Evolutionary conservation across 129 eudicot genomes (phyloP).

Genomic region (Erigeron canadensis): DNA sequence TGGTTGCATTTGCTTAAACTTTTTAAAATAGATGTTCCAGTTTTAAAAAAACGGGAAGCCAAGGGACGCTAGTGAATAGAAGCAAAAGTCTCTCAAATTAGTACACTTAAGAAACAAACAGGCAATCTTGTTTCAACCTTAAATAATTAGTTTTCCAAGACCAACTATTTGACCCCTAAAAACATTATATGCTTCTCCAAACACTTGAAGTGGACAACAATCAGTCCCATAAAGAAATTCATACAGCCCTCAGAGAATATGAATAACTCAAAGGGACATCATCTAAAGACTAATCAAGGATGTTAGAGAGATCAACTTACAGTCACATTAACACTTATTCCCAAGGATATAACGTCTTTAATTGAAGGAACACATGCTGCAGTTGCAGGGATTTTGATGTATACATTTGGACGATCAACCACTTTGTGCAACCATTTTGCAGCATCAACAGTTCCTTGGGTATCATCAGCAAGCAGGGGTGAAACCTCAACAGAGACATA

Average conservation of each 20-base stretch:
- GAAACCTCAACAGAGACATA: constrained; percentile 99
- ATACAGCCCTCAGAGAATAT: not conserved
- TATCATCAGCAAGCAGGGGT: constrained; percentile 92
- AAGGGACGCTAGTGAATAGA: no score
- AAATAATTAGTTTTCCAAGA: not conserved
- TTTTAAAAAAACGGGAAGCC: no score
- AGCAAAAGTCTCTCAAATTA: not conserved
- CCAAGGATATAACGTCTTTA: constrained; percentile 76
- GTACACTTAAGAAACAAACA: not conserved
- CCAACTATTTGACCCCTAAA: not conserved
- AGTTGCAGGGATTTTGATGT: constrained; percentile 96
- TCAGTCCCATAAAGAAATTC: not conserved
- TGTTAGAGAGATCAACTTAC: constrained; percentile 50
- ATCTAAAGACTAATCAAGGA: constrained; percentile 19
- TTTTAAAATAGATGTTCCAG: no score
- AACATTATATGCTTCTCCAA: not conserved
- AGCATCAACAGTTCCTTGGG: constrained; percentile 82
- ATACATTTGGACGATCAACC: constrained; percentile 85
- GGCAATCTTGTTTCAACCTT: not conserved
- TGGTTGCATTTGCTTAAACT: no score
- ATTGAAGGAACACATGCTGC: constrained; percentile 91
- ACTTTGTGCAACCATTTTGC: constrained; percentile 89
- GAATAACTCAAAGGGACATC: not conserved
- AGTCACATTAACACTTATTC: constrained; percentile 95
- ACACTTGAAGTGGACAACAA: constrained; percentile 1